Conservation (phyloP, 2,329 filamentous ascomycete genomes). For the Aspergillus brunneoviolaceus region DNA sequence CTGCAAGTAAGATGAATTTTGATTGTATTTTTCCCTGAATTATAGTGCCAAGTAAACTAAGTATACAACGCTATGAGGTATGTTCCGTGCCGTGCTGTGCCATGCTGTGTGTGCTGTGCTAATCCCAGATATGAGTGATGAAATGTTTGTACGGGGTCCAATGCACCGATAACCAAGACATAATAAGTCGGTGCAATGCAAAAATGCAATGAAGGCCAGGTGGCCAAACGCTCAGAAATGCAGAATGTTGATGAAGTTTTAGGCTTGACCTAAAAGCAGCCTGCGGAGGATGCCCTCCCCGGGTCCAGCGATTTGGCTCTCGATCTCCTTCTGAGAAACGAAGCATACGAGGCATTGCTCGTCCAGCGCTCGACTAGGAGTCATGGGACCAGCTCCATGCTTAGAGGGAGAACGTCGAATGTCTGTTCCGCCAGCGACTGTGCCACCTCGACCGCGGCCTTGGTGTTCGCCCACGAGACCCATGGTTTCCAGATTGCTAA, state of each 20-base stretch:
- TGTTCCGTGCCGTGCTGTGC: neutral
- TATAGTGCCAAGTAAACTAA: neutral
- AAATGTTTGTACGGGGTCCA: neutral
- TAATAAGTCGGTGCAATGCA: neutral
- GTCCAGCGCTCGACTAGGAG: constrained; percentile 57
- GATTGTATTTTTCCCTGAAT: neutral
- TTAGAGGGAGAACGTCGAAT: constrained; percentile 68
- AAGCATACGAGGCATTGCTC: constrained; percentile 77
- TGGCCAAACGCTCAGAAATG: neutral
- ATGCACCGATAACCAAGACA: neutral
- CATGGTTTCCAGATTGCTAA: constrained; percentile 83
- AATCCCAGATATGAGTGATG: neutral
- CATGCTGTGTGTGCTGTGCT: neutral
- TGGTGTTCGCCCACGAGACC: constrained; percentile 72
- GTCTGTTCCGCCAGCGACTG: constrained; percentile 46
- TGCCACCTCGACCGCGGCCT: constrained; percentile 69
- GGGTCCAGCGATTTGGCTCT: constrained; percentile 63
- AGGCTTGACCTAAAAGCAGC: constrained; percentile 41
- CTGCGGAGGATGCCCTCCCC: constrained; percentile 48
- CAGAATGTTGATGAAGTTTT: constrained; percentile 11
- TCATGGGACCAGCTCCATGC: constrained; percentile 55
- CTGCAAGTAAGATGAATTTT: neutral
- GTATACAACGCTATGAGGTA: neutral
- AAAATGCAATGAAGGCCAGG: neutral
- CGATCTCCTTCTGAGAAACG: constrained; percentile 76